A percentile compares a stretch with the other conserved stretches of the same genome.
These are phyloP conservation scores for Phytophthora podocarpi DNA, from an alignment of 352 stramenopile genomes.

Conservation along the genomic window DNA sequence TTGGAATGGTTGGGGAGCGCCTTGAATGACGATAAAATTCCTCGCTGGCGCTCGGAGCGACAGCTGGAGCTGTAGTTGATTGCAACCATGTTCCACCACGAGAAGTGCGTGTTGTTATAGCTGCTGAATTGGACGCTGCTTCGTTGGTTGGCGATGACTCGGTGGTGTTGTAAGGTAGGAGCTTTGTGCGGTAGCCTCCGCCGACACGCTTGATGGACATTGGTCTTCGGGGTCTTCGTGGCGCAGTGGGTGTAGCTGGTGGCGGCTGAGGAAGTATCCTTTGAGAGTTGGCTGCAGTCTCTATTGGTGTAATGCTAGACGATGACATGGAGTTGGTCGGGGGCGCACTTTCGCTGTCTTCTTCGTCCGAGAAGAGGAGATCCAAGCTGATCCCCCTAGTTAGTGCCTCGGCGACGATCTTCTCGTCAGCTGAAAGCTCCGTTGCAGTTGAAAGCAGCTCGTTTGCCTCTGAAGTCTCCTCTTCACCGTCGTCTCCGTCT, in stretches of 20 bases:
- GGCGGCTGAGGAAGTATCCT: constrained; percentile 24
- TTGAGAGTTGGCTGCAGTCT: neutral
- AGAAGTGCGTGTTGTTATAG: neutral
- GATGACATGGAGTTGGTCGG: constrained; percentile 19
- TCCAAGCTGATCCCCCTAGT: constrained; percentile 57
- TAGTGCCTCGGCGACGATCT: constrained; percentile 19
- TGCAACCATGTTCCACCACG: neutral
- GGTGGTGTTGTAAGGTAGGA: constrained; percentile 16
- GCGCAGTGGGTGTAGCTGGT: neutral
- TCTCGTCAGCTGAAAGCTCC: constrained; percentile 19
- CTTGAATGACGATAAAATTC: constrained; percentile 5
- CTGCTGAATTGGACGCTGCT: neutral
- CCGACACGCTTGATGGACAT: constrained; percentile 58
- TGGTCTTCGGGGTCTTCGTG: constrained; percentile 10
- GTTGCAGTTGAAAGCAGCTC: neutral
- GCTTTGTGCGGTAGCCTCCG: constrained; percentile 55
- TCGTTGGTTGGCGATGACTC: constrained; percentile 8
- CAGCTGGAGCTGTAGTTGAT: neutral
- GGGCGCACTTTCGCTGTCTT: constrained; percentile 17
- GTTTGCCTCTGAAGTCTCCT: neutral
- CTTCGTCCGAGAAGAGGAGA: constrained; percentile 60
- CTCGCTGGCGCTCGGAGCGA: neutral
- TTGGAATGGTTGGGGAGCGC: constrained; percentile 13
- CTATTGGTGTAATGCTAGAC: constrained; percentile 3
- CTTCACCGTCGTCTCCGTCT: constrained; percentile 1